Base-by-base conservation (phyloP, 2,329 filamentous ascomycete species). In the Aspergillus japonicus region DNA sequence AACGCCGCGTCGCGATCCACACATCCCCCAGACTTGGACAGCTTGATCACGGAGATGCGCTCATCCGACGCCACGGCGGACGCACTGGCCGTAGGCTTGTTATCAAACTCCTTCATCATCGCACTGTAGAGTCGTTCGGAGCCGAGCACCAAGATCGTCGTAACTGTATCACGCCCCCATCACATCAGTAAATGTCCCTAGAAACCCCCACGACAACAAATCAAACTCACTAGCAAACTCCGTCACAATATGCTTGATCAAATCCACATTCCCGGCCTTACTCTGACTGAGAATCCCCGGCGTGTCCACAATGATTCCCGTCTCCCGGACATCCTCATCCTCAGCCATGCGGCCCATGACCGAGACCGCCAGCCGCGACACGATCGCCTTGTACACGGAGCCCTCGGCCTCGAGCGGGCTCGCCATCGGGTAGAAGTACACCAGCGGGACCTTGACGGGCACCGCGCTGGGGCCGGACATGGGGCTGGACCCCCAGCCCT, bases 371-470 rank as follows among this genome's bases (percentile, higher is more conserved):
- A 98, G 81, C 63, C 89, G 85, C 50, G 89, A 90, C 24, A 91
- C 80, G 62, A 97, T 78, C 12, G 88, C 84, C 70, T 87, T 89
- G 78, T 90, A 98, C 48, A 94, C 78, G 35, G 81, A 83, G 0
- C 85, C 82, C 62, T 92, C 89, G 53, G 92, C 89, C 66, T 92
- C 88, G 0, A 78, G 64, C 21, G 91, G 85, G 62, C 82, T 87
- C 55, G 85, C 82, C 63, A 89, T 81, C 16, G 95, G 94, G 74
- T 91, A 96, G 75, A 92, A 91, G 73, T 96, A 96, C 29, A 94
- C 92, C 56, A 99, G 79, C 5, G 95, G 95, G 68, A 96, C 82
- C 80, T 97, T 98, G 55, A 96, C 91, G 0, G 94, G 93, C 19
- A 96, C 87, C 0, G 88, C 85, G 67, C 89, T 95, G 0, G 95